A percentile compares a stretch with the other conserved stretches of the same genome.
Conservation (phyloP, 2,329 filamentous ascomycete species). For the Bipolaris victoriae region DNA sequence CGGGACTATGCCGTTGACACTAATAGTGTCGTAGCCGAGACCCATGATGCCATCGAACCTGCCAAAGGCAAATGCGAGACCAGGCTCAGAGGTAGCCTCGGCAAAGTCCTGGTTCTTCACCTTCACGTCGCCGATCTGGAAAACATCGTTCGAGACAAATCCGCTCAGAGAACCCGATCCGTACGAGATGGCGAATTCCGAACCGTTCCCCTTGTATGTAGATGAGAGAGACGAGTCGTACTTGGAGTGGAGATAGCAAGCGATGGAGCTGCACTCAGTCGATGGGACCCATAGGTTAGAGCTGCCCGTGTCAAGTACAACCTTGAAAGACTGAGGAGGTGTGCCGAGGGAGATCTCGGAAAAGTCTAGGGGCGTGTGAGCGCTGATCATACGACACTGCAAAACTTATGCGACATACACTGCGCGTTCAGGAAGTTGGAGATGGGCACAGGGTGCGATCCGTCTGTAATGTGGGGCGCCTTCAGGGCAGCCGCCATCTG, state of each 20-base stretch:
- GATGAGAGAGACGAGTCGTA: slow-evolving; percentile 91
- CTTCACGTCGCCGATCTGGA: slow-evolving; percentile 86
- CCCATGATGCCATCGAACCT: slow-evolving; percentile 97
- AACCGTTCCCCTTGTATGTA: slow-evolving; percentile 92
- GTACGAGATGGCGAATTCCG: slow-evolving; percentile 90
- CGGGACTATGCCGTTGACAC: slow-evolving; percentile 93
- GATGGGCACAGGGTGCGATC: slow-evolving; percentile 81
- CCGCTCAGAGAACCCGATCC: slow-evolving; percentile 93
- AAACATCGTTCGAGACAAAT: slow-evolving; percentile 86
- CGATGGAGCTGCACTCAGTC: slow-evolving; percentile 87
- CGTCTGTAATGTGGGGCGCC: slow-evolving; percentile 69
- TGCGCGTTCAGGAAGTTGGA: slow-evolving; percentile 99
- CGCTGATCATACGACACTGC: slow-evolving; percentile 2
- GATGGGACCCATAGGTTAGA: slow-evolving; percentile 99
- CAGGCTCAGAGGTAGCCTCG: slow-evolving; percentile 93
- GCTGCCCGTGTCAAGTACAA: slow-evolving; percentile 96
- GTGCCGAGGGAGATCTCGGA: slow-evolving; percentile 93
- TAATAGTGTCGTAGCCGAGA: slow-evolving; percentile 92
- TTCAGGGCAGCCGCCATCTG: slow-evolving; percentile 82
- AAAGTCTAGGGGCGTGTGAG: slow-evolving; percentile 69
- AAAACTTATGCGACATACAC: slow-evolving; percentile 67
- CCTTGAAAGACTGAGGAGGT: slow-evolving; percentile 95
- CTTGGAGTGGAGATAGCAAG: slow-evolving; percentile 96
- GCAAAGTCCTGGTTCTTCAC: slow-evolving; percentile 93
- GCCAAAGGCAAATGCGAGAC: slow-evolving; percentile 96